Evolutionary conservation across 768 basidiomycete species (phyloP), one percentile per base, ranked within the genome.

Genomic region (Suillus clintonianus): DNA sequence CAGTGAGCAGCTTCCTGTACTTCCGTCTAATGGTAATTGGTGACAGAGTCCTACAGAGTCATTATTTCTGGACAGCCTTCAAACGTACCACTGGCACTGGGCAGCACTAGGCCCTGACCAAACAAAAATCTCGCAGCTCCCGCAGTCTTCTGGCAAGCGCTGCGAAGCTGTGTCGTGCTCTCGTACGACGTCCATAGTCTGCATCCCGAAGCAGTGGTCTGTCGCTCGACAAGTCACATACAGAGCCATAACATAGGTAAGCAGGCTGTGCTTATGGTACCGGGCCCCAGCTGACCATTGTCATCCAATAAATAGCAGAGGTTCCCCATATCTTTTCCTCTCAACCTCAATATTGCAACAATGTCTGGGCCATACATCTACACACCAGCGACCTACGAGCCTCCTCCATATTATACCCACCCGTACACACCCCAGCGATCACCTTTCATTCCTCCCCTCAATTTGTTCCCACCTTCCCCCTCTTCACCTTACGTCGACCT

Each of bases 301-400:
- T 24, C 22, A 17, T 37, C 5, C 5, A 24, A 56, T 56, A 56
- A 56, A 56, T 56, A 56, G 36, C 22, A 11, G 51, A 19, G 5
- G 36, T 24, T 36, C 24, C 55, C 5, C 5, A 37, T 5, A 56
- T 24, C 55, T 56, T 39, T 39, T 17, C 5, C 22, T 39, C 22
- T 5, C 9, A 22, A 56, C 22, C 2, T 56, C 36, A 10, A 10
- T 15, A 24, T 24, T 24, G 6, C 55, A 56, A 39, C 55, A 67
- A 81, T 81, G 80, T 76, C 80, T 58, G 71, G 59, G 32, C 81
- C 83, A 62, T 85, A 76, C 68, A 69, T 81, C 47, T 85, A 81
- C 59, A 77, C 73, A 1, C 82, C 82, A 2, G 27, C 69, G 7
- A 60, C 76, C n/a, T 79, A 74, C 62, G 69, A 73, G 61, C 71